Percentiles rank a stretch among this genome's conserved stretches.
phyloP scores from a whole-genome alignment of 345 rosid genomes.

The Pseudoturritis turrita region DNA sequence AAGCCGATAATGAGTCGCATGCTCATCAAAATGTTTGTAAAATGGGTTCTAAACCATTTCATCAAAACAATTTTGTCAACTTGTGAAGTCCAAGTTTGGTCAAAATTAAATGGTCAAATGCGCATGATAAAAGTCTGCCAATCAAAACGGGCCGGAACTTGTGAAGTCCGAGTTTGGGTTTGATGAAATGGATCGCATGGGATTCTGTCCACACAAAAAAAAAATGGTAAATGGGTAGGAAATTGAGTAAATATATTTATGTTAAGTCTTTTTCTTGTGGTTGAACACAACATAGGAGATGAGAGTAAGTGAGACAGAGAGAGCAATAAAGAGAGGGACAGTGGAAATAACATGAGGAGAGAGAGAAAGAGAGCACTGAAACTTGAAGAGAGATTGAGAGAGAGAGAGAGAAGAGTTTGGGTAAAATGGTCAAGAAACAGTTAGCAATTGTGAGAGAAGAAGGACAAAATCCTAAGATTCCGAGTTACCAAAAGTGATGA shows the following conservation, averaged over 20 bases:
- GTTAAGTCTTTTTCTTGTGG: constrained; percentile 10
- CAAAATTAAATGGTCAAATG: too few relatives aligned
- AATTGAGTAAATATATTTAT: not conserved
- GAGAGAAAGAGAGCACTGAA: constrained; percentile 3
- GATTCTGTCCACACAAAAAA: not conserved
- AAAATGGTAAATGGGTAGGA: not conserved
- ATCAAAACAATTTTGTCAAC: too few relatives aligned
- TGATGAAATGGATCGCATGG: too few relatives aligned
- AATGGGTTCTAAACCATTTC: too few relatives aligned
- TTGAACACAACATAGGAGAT: constrained; percentile 11
- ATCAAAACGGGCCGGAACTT: not conserved
- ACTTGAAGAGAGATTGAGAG: not conserved
- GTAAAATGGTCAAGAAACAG: constrained; percentile 26
- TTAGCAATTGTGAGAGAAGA: constrained; percentile 27
- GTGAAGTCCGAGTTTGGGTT: not conserved
- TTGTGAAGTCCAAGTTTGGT: too few relatives aligned
- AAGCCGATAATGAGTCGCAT: too few relatives aligned
- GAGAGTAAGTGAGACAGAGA: constrained; percentile 6
- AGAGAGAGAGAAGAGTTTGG: not conserved
- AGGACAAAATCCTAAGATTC: constrained; percentile 83
- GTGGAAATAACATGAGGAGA: constrained; percentile 29
- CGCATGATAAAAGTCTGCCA: not conserved
- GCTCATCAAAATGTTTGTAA: too few relatives aligned
- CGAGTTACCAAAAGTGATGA: constrained; percentile 59
- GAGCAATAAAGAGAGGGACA: constrained; percentile 13